Base-by-base conservation (phyloP, 2,329 filamentous ascomycete species). In the Aspergillus nomiae region DNA sequence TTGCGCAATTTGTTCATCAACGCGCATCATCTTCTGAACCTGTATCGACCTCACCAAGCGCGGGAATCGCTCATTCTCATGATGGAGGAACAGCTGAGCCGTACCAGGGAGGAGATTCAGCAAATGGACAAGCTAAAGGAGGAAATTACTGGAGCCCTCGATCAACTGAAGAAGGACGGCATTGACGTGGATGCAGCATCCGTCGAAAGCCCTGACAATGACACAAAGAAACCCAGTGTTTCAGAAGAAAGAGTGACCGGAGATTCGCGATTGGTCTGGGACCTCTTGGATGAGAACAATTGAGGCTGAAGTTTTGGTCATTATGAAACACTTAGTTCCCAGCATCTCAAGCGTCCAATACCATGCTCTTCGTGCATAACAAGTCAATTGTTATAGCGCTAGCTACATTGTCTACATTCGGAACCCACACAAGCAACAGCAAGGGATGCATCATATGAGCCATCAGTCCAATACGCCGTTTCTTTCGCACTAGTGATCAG, bases 1-100 rank as follows among this genome's bases (percentile, higher is more conserved):
- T 79, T 99, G 36, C 86, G 90, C 71, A 93, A 90, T 19, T 81
- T 98, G 32, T 90, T 96, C 66, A 89, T 94, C 76, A 98, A 98
- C 76, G 90, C 96, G 73, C 93, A 97, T 78, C 92, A 96, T 73
- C 85, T 97, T 59, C 88, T 98, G 68, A 99, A 99, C 77, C 90
- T 96, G 77, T 98, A 97, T 79, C 86, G 94, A 36, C 94, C 94
- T 11, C 94, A 97, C 75, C 94, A 98, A 80, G 93, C 94, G 28
- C 83, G 94, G 51, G 94, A 97, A 80, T 93, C 90, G 32, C 82
- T 96, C 62, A 96, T 97, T 36, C 80, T 90, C 68, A 86, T 94
- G 82, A 93, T 97, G 90, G 91, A 97, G 78, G 89, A 91, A 68
- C 90, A 94, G 72, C 80, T 97, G 34, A 88, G 92, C 69, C 85